These are phyloP conservation scores for Gremmenia infestans DNA, from an alignment of 2,329 filamentous ascomycete species.

Conservation along the genomic window DNA sequence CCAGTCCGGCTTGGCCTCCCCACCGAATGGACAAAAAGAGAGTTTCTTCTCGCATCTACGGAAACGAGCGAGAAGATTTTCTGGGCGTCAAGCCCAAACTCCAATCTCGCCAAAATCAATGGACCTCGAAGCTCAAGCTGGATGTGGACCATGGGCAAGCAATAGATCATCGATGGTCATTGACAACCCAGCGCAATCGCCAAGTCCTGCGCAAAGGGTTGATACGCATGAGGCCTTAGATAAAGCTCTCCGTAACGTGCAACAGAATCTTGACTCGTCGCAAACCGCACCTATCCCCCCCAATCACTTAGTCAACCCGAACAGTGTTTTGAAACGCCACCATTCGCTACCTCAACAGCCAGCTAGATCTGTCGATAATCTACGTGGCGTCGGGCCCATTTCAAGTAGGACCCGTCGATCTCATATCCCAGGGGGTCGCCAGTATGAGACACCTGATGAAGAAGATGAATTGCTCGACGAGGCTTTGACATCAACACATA, in stretches of 20 bases:
- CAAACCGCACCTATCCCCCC: slow-evolving; percentile 44
- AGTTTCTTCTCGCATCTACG: slow-evolving; percentile 97
- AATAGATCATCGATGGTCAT: slow-evolving; percentile 81
- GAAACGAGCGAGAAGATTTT: slow-evolving; percentile 87
- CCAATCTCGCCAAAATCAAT: slow-evolving; percentile 75
- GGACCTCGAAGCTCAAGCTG: slow-evolving; percentile 88
- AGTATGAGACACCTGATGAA: slow-evolving; percentile 92
- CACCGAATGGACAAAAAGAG: slow-evolving; percentile 77
- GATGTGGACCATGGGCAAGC: slow-evolving; percentile 82
- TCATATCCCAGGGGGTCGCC: slow-evolving; percentile 69
- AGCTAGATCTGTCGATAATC: slow-evolving; percentile 53
- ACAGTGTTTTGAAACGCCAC: slow-evolving; percentile 55
- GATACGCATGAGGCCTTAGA: slow-evolving; percentile 57
- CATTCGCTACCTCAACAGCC: slow-evolving; percentile 59
- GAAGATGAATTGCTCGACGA: slow-evolving; percentile 95
- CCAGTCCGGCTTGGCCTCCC: slow-evolving; percentile 68
- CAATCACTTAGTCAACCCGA: slow-evolving; percentile 46
- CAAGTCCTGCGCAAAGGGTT: slow-evolving; percentile 46
- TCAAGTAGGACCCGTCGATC: slow-evolving; percentile 77
- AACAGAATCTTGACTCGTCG: slow-evolving; percentile 44
- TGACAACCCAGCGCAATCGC: slow-evolving; percentile 44
- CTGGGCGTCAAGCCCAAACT: slow-evolving; percentile 74
- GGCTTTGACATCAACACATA: slow-evolving; percentile 71
- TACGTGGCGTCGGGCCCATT: slow-evolving; percentile 54
- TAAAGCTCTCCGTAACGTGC: slow-evolving; percentile 50